Evolutionary conservation across 179 eudicot genomes (phyloP), one percentile per base, ranked within the genome.

Genomic region (Sideroxylon spinosum): DNA sequence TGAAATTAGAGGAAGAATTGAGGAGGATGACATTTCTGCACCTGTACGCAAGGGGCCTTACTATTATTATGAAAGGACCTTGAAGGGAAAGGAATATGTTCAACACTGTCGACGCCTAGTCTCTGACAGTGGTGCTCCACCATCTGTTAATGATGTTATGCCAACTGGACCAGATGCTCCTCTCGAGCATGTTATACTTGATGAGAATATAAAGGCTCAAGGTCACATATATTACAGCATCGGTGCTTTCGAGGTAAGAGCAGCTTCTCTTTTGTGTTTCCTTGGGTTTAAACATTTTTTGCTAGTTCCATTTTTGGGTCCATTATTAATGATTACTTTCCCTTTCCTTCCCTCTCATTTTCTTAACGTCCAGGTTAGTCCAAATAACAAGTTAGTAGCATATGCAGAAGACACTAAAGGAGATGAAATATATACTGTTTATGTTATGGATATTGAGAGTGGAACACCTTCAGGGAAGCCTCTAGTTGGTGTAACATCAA

Each of bases 321-420:
- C 48, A 25, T 56, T n/a, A 23, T 75, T 62, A 13, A 17, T 52
- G 3, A 11, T 62, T 73, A 10, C 9, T 2, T 56, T 7, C 29
- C 10, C 17, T 10, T 19, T 29, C 19, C 69, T 56, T 37, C 29
- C 69, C 61, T 63, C 32, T 62, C 68, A 48, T 57, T 73, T 80
- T 29, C 19, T 61, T 7, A 80, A 52, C 69, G 25, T 83, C 25
- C 85, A 94, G 97, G 94, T 89, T 44, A 95, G 97, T 81, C 97
- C 93, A 65, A 86, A 95, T 82, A 88, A 91, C 76, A 91, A 86
- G 84, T 76, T 95, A 76, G 90, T 93, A 13, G 98, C 97, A 53
- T 95, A 93, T 84, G 91, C 97, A 19, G 97, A 95, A 82, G 98
- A 95, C 83, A 95, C 97, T 14, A 93, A 93, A 86, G 98, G 98